Evolutionary conservation across 441 rosid genomes (phyloP).

Genomic region (Codiaeum variegatum): DNA sequence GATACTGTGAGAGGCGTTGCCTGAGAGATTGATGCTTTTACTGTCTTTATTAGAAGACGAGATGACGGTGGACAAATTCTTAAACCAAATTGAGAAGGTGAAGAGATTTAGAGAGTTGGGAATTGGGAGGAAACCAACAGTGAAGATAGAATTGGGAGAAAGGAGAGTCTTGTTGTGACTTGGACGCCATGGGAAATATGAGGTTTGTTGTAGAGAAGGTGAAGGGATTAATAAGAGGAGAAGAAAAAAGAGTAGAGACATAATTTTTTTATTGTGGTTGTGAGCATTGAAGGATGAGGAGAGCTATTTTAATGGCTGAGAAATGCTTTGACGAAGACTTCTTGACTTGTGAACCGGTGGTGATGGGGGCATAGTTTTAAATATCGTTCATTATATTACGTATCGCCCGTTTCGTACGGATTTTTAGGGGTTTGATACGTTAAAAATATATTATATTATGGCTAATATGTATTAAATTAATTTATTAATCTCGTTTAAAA

Average conservation of each 20-base stretch:
- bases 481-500: too few species aligned
- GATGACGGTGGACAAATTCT: constrained; percentile 30
- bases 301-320: constrained; percentile 9
- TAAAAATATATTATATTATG: too few species aligned
- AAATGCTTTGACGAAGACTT: neutral
- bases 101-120: constrained; percentile 23
- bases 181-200: constrained; percentile 50
- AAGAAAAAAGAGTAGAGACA: constrained; percentile 25
- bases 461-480: too few species aligned
- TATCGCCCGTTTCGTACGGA: too few species aligned
- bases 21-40: neutral
- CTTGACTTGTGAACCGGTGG: neutral
- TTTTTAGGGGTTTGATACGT: neutral
- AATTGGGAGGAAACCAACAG: constrained; percentile 41
- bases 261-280: neutral
- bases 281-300: neutral
- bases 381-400: too few species aligned
- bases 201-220: constrained; percentile 25
- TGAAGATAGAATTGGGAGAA: constrained; percentile 44
- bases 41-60: constrained; percentile 37
- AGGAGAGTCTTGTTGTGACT: constrained; percentile 31
- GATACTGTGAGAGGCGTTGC: constrained; percentile 30
- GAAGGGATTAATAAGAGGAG: constrained; percentile 20
- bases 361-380: too few species aligned
- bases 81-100: constrained; percentile 53